phyloP scores from a whole-genome alignment of 768 basidiomycete genomes.

The Trametes maxima region DNA sequence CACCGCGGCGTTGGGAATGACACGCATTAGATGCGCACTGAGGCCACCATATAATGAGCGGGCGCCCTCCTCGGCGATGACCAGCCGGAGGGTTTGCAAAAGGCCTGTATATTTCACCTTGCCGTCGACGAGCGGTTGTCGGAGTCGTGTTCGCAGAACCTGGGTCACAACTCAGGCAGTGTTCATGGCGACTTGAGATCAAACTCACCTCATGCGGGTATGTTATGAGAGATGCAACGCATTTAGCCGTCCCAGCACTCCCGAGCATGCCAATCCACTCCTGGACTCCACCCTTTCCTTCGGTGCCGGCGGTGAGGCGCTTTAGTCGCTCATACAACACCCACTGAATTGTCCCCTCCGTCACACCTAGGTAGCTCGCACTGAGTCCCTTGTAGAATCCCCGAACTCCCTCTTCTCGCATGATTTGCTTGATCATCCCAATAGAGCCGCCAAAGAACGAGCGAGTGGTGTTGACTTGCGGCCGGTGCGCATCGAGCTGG shows the following conservation, averaged over 20 bases:
- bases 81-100: constrained; percentile 77
- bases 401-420: constrained; percentile 76
- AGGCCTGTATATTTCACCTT: constrained; percentile 86
- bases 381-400: constrained; percentile 96
- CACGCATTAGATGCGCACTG: constrained; percentile 92
- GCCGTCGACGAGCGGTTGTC: constrained; percentile 83
- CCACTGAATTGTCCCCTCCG: constrained; percentile 98
- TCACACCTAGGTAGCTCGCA: constrained; percentile 94
- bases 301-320: constrained; percentile 53
- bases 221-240: constrained; percentile 90
- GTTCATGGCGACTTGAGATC: background rate
- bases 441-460: constrained; percentile 55
- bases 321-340: constrained; percentile 94
- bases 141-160: constrained; percentile 90
- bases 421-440: constrained; percentile 69
- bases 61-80: constrained; percentile 89
- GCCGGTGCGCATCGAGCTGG: constrained; percentile 53
- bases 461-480: constrained; percentile 2
- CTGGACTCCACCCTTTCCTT: constrained; percentile 55
- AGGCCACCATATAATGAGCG: constrained; percentile 88
- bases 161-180: constrained; percentile 33
- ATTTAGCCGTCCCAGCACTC: constrained; percentile 92
- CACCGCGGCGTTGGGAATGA: constrained; percentile 95
- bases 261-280: constrained; percentile 86
- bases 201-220: constrained; percentile 93